phyloP scores from a whole-genome alignment of 2,329 filamentous ascomycete genomes.

The Alternaria burnsii region DNA sequence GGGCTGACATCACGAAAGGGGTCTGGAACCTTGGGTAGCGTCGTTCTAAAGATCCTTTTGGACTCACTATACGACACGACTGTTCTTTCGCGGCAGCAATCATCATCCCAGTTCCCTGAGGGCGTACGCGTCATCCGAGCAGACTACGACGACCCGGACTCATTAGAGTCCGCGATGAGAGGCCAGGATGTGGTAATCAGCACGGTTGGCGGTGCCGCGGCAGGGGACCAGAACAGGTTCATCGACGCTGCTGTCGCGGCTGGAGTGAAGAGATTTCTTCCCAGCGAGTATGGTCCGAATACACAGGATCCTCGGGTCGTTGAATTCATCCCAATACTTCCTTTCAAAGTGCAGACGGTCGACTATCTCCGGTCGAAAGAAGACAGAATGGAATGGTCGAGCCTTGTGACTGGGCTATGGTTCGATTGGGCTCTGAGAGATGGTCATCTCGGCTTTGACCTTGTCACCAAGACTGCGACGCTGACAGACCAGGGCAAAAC shows the following conservation, averaged over 20 bases:
- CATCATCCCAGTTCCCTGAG: background rate
- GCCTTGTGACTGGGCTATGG: background rate
- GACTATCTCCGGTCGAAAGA: background rate
- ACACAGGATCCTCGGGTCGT: background rate
- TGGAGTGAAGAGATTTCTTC: background rate
- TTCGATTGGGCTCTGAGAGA: background rate
- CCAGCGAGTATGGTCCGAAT: constrained; percentile 19
- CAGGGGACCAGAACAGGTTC: background rate
- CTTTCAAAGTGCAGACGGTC: background rate
- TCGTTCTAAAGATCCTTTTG: accelerated
- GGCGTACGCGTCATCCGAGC: background rate
- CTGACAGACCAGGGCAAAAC: background rate
- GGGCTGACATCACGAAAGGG: background rate
- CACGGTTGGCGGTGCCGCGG: background rate
- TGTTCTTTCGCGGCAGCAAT: background rate
- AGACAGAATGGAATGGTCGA: background rate
- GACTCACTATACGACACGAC: background rate
- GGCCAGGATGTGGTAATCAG: background rate
- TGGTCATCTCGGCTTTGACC: background rate
- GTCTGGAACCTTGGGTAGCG: background rate
- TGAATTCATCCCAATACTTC: background rate
- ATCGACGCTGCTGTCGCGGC: background rate
- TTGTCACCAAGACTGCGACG: background rate
- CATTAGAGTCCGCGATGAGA: background rate
- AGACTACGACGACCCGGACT: background rate